These are phyloP conservation scores for Podospora comata DNA, from an alignment of 495 filamentous ascomycete species.

Conservation along the genomic window DNA sequence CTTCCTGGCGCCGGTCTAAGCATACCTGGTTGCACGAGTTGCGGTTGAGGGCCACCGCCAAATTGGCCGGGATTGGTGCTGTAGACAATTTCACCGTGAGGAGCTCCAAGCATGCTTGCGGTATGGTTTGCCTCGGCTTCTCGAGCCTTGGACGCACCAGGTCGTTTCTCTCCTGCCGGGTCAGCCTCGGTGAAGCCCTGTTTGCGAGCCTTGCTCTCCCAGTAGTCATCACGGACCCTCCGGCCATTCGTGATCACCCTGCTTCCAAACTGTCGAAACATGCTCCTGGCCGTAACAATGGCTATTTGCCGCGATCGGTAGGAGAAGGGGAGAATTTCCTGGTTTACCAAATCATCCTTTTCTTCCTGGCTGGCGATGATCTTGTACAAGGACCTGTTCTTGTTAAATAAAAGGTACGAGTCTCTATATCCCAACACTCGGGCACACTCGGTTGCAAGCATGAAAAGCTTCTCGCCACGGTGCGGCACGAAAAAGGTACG, in stretches of 20 bases:
- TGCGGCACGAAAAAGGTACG: constrained; percentile 90
- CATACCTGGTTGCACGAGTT: constrained; percentile 67
- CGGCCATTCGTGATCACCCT: constrained; percentile 85
- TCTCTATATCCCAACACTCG: constrained; percentile 92
- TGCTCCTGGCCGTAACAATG: constrained; percentile 96
- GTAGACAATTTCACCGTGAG: constrained; percentile 78
- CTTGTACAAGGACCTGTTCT: constrained; percentile 94
- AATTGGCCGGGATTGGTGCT: constrained; percentile 67
- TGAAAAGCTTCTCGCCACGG: constrained; percentile 90
- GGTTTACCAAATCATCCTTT: constrained; percentile 92
- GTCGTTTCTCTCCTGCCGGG: constrained; percentile 91
- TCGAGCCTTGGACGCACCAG: constrained; percentile 82
- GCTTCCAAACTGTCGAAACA: constrained; percentile 99
- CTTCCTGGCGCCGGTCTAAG: constrained; percentile 60
- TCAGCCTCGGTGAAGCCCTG: constrained; percentile 99
- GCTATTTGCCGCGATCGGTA: constrained; percentile 97
- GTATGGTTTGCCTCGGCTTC: constrained; percentile 61
- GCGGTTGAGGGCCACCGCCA: constrained; percentile 56
- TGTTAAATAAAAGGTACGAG: constrained; percentile 98
- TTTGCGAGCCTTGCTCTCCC: constrained; percentile 94
- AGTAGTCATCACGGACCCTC: constrained; percentile 95
- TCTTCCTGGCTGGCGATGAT: constrained; percentile 96
- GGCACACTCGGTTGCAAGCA: constrained; percentile 97
- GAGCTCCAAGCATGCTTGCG: constrained; percentile 51
- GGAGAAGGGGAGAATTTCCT: constrained; percentile 95